Conservation (phyloP, 1,284 basidiomycete genomes). For the Naganishia liquefaciens region DNA sequence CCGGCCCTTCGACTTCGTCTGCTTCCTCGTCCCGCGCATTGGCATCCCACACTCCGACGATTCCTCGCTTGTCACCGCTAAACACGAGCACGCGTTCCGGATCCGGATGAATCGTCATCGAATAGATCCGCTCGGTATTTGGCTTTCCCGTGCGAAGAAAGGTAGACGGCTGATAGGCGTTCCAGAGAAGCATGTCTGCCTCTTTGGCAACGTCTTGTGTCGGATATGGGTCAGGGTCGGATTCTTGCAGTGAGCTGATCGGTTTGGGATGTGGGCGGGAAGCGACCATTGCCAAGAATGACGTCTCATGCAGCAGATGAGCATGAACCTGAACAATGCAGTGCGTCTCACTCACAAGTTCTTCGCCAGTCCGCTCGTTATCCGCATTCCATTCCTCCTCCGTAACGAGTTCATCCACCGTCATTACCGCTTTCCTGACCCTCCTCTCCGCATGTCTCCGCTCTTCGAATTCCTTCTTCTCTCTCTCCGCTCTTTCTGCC, state of each 20-base stretch:
- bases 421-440: conserved; percentile 27
- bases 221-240: conserved; percentile 9
- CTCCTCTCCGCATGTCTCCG: conserved; percentile 19
- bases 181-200: conserved; percentile 31
- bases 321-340: not conserved
- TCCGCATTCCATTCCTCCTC: conserved; percentile 29
- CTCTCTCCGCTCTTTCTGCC: conserved; percentile 6
- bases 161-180: conserved; percentile 44
- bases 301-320: not conserved
- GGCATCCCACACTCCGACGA: conserved; percentile 50
- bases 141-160: conserved; percentile 51
- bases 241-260: not conserved
- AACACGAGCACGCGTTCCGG: conserved; percentile 53
- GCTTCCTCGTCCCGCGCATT: conserved; percentile 16
- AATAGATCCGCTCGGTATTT: conserved; percentile 54
- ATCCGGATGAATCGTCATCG: conserved; percentile 55
- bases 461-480: conserved; percentile 10
- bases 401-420: conserved; percentile 23
- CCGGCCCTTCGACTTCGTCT: not conserved
- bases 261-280: conserved; percentile 5
- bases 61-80: conserved; percentile 55
- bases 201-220: not conserved
- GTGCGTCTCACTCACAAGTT: conserved; percentile 20
- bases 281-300: conserved; percentile 10
- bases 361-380: conserved; percentile 10